A percentile compares a stretch with the other conserved stretches of the same genome.
These are phyloP conservation scores for Globisporangium spinosum DNA, from an alignment of 352 stramenopile species.

Conservation along the genomic window DNA sequence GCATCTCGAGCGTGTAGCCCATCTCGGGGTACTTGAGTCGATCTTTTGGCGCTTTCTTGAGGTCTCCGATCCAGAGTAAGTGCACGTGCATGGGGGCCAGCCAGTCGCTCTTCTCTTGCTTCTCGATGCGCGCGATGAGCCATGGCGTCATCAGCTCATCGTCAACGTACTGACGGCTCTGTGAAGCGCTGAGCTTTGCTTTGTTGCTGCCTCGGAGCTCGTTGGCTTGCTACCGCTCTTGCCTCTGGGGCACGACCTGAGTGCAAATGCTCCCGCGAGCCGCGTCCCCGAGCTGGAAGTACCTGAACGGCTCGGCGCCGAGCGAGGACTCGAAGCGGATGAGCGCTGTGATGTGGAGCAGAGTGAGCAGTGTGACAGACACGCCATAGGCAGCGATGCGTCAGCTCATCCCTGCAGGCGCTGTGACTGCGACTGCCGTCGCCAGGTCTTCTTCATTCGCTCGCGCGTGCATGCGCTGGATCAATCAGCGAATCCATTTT, in stretches of 20 bases:
- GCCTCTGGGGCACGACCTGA: not conserved
- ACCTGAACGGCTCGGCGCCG: not conserved
- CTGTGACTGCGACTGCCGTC: not conserved
- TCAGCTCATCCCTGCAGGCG: not conserved
- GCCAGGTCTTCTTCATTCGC: not conserved
- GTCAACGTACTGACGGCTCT: not conserved
- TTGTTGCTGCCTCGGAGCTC: not conserved
- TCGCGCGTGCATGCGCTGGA: not conserved
- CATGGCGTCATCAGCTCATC: slow-evolving; percentile 9
- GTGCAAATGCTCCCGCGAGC: not conserved
- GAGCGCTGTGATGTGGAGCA: not conserved
- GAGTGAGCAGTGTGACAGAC: not conserved
- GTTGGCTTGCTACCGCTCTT: not conserved
- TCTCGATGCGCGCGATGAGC: slow-evolving; percentile 9
- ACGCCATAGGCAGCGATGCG: not conserved
- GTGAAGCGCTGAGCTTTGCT: not conserved
- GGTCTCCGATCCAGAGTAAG: slow-evolving; percentile 20
- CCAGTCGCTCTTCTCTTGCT: not conserved
- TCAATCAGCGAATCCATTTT: not conserved
- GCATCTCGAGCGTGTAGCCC: slow-evolving; percentile 15
- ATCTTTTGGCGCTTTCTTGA: not conserved
- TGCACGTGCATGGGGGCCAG: slow-evolving; percentile 13
- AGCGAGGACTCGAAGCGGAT: not conserved
- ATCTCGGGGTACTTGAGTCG: slow-evolving; percentile 1
- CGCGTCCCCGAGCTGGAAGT: not conserved